A percentile compares a stretch with the other conserved stretches of the same genome.
Conservation (phyloP, 108 stramenopile species). For the Skeletonema costatum region DNA sequence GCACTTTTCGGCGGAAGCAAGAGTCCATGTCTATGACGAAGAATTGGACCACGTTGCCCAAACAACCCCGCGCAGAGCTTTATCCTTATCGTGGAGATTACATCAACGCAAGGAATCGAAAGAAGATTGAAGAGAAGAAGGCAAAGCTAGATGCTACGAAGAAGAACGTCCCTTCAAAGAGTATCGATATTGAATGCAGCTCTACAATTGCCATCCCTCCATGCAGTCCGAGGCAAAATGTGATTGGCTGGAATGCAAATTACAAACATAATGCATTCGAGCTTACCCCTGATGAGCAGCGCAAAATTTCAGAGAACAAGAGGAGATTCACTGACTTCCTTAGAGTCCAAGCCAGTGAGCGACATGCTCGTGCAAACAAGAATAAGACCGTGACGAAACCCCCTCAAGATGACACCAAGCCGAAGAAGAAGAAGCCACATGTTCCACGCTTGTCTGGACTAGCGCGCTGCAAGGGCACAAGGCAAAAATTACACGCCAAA, state of each 20-base stretch:
- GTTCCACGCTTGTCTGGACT: constrained; percentile 25
- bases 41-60: constrained; percentile 6
- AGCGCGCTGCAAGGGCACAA: constrained; percentile 11
- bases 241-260: not conserved
- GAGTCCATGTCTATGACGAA: not conserved
- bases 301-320: constrained; percentile 17
- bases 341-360: constrained; percentile 15
- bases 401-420: not conserved
- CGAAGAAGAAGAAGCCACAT: constrained; percentile 15
- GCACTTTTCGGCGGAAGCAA: constrained; percentile 5
- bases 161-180: not conserved
- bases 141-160: not conserved
- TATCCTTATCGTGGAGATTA: constrained; percentile 34
- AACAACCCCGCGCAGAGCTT: constrained; percentile 8
- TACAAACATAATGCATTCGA: constrained; percentile 14
- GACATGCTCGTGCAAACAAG: not conserved
- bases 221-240: not conserved
- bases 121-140: not conserved
- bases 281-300: constrained; percentile 10
- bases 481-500: not conserved
- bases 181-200: not conserved
- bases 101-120: constrained; percentile 19
- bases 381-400: not conserved
- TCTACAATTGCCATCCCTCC: not conserved
- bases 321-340: constrained; percentile 13